Base-by-base conservation (phyloP, 208 protist species). In the Herpetomonas samuelpessoai region DNA sequence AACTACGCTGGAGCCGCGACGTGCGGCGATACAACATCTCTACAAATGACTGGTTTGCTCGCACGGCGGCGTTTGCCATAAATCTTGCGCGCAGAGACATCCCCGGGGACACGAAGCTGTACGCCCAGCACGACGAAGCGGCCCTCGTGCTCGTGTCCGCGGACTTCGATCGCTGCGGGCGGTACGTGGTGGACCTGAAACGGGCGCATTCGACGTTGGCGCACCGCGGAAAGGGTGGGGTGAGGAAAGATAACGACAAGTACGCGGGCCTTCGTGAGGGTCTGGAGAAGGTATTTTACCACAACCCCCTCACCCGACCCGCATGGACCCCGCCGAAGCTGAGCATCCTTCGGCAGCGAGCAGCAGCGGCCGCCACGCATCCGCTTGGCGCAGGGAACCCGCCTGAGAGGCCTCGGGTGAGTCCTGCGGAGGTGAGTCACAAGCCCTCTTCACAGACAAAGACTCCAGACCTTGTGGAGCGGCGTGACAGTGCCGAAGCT, bases 21-120 rank as follows among this genome's bases (percentile, higher is more conserved):
- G 74, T 69, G 38, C 65, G 71, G n/a, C 74, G 86, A 16, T 95
- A 93, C 65, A 83, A 83, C 21, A 76, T 95, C 41, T 65, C 71
- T 1, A 65, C 72, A 4, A 79, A 70, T 21, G 72, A 88, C 67
- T 74, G 74, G 45, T 72, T 80, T 50, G 59, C 83, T 7, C 74
- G 77, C 39, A 70, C 59, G 31, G 83, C 88, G 7, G 83, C 78
- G 22, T 46, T 86, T n/a, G 76, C 88, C 9, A 60, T 94, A 26
- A 81, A 91, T 51, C 72, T 94, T 18, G 71, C 88, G 16, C 75
- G 81, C 18, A 12, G 57, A 10, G 68, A 86, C 50, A 52, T 71
- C 4, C 12, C 25, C 0, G 39, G 65, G 27, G 56, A 16, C 25
- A 69, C 56, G 7, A 76, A 67, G 44, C 47, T 64, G 7, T 64